These are phyloP conservation scores for Floccularia luteovirens DNA, from an alignment of 768 basidiomycete genomes.

Conservation along the genomic window DNA sequence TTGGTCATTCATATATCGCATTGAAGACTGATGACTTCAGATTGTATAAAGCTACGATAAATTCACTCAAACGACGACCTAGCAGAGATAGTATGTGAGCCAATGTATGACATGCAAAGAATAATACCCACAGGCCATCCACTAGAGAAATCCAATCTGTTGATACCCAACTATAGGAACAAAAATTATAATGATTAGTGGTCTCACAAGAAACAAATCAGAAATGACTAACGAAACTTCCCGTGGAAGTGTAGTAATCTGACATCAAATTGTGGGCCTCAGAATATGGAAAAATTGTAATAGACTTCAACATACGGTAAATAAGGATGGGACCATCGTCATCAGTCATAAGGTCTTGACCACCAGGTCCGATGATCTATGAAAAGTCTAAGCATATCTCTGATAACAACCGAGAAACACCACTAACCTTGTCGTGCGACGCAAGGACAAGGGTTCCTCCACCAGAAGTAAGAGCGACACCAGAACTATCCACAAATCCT, in stretches of 20 bases:
- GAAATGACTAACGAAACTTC: slow-evolving; percentile 26
- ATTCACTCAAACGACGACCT: slow-evolving; percentile 1
- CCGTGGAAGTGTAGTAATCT: slow-evolving; percentile 45
- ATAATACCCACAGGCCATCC: slow-evolving; percentile 37
- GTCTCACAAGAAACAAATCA: slow-evolving; percentile 3
- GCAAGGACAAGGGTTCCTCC: slow-evolving; percentile 45
- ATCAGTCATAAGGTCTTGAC: slow-evolving; percentile 41
- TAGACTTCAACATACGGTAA: slow-evolving; percentile 29
- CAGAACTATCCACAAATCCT: slow-evolving; percentile 37
- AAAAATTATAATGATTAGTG: neutral
- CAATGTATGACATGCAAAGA: neutral
- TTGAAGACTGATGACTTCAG: no score
- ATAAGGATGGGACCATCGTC: slow-evolving; percentile 36
- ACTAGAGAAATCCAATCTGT: slow-evolving; percentile 36
- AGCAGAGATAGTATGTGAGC: neutral
- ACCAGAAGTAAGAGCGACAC: slow-evolving; percentile 34
- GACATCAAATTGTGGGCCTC: no score
- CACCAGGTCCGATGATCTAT: slow-evolving; percentile 46
- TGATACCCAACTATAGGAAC: slow-evolving; percentile 31
- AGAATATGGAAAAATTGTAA: neutral
- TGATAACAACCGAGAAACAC: neutral
- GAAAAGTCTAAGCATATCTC: neutral
- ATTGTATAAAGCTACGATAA: no score
- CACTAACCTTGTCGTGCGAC: slow-evolving; percentile 30
- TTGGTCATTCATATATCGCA: no score